Evolutionary conservation across 176 grass and related monocot genomes (phyloP), one percentile per base, ranked within the genome.

Genomic region (Aegilops bicornis): DNA sequence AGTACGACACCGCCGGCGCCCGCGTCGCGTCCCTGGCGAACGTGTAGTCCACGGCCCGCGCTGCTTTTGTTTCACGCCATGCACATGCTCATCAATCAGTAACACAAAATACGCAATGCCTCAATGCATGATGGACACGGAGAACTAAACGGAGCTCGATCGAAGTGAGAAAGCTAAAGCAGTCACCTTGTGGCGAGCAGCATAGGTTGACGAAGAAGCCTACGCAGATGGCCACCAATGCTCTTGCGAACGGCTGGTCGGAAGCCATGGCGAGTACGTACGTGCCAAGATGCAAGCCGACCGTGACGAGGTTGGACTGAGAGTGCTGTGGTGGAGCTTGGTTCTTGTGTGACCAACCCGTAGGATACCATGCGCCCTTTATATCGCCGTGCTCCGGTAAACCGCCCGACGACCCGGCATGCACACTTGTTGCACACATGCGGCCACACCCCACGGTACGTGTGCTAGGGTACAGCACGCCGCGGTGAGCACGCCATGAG

Each of bases 11-110:
- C 4, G 11, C 7, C 15, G 92, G 84, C 24, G 95, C 85, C 11
- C 59, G n/a, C 23, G 25, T n/a, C 45, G 92, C 95, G 54, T 94
- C 84, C 86, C 79, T 88, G 63, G 94, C 23, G 73, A 97, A 97
- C 20, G 84, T 88, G 82, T 97, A 97, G 73, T 73, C 72, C 31
- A 33, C n/a, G 19, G 42, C 73, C 7, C 73, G 23, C 25, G 45
- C 89, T 79, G 10, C 5, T 5, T 43, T 30, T 6, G 61, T 50
- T 50, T 50, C 15, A 50, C 14, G 2, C 10, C 80, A 50, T 70
- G 59, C n/a, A 39, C 33, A 35, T 2, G 4, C 36, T 52, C 22
- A 37, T 2, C 52, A 52, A 27, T 60, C 8, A 6, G 15, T 61
- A 47, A 56, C 20, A 62, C 8, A 27, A 2, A 42, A 9, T 7